Evolutionary conservation across 805 yeast genomes (phyloP), one percentile per base, ranked within the genome.

Genomic region (Brettanomyces sp.): DNA sequence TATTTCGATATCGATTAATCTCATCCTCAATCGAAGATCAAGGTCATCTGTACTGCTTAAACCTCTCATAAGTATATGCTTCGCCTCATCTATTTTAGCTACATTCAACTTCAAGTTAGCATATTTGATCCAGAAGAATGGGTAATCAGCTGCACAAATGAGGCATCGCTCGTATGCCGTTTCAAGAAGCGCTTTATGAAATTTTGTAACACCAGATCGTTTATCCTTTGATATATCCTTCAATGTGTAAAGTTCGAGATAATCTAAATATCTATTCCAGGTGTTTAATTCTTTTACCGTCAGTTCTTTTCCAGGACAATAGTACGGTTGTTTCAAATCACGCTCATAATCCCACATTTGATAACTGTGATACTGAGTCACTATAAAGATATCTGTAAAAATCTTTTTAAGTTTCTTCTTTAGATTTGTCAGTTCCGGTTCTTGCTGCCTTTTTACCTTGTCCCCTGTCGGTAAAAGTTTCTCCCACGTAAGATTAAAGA

Each of bases 241-340:
- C 21, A 63, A 44, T 14, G 50, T 54, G 38, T 53, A 39, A 7
- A 55, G 56, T 52, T 82, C 87, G 35, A 77, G 62, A 47, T 69
- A 76, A 50, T 72, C 72, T 35, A 84, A 54, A 58, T 82, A 87
- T 28, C 66, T 59, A 45, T 71, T 75, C 79, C 95, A 83, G 9
- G 64, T 67, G 18, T 71, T 73, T 21, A 82, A 55, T 52, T 83
- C 85, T 55, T 56, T 49, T 59, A 73, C 50, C 50, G 58, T 42
- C 25, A 63, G 52, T 33, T 58, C 51, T 40, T 48, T 3, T 68
- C 61, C 55, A 1, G 70, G 66, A 25, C 62, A 64, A 51, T 57
- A 73, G 49, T 63, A 72, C 6, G 69, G 70, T 8, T 60, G 49
- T 5, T 57, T 51, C 5, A 78, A 52, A 1, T 58, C 56, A 47